Base-by-base conservation (phyloP, 1,284 basidiomycete genomes). In the Lentinus polychrous region DNA sequence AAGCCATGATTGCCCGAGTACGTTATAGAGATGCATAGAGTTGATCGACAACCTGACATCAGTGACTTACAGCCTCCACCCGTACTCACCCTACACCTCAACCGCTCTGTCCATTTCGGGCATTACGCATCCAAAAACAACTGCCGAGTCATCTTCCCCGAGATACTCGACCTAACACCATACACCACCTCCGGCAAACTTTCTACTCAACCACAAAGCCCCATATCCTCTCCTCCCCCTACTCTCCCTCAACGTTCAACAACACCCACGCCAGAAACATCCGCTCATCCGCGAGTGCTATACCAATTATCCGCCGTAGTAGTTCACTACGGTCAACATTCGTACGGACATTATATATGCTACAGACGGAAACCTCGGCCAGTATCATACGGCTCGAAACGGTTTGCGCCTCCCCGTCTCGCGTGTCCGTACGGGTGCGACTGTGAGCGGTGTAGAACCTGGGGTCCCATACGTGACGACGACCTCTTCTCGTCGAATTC, bases 311-410 rank as follows among this genome's bases (percentile, higher is more conserved):
- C 82, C 2, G 81, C 88, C 8, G 80, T 90, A 23, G 91, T 96
- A 8, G 90, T 91, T 57, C 93, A 96, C 67, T 93, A 85, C 62
- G 93, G 93, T 15, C 80, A 83, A 50, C 91, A 94, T 60, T 85
- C 82, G 5, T 94, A 87, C 60, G 93, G 94, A 1, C 94, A 96
- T 64, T 96, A 94, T 61, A 78, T 95, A 52, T 91, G 88, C 55
- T 94, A 83, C 63, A 75, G 93, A n/a, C 74, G 93, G 34, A 86
- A 86, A 64, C 91, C 91, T 0, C 72, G 73, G 18, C 64, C 70
- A 15, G 56, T 59, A 7, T 59, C 66, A 3, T 58, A 55, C 22
- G 66, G 64, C 1, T 35, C 54, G 11, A 56, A 56, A 35, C 70
- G 69, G 24, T 72, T 67, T 50, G 55, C 58, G 1, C 76, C 79